A percentile compares a stretch with the other conserved stretches of the same genome.
Evolutionary conservation across 345 rosid genomes (phyloP).

Genomic region (Nephelium lappaceum): DNA sequence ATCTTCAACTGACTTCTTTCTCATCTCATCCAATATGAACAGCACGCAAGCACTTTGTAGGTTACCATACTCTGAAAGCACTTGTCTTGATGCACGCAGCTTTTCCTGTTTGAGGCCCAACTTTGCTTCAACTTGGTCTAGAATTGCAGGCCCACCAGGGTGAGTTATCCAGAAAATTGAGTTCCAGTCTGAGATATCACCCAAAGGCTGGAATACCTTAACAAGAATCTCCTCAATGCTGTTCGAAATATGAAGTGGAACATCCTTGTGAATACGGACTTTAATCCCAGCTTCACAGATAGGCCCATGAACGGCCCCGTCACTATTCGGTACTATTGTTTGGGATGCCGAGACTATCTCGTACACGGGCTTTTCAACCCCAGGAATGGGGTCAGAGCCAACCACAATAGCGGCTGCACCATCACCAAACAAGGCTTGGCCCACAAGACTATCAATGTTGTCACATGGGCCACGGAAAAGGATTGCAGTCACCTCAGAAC

Average conservation of each 20-base stretch:
- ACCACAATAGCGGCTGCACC: constrained; percentile 51
- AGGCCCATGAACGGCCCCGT: constrained; percentile 47
- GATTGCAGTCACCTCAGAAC: constrained; percentile 38
- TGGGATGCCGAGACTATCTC: constrained; percentile 45
- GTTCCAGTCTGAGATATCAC: constrained; percentile 47
- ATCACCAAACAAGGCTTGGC: constrained; percentile 48
- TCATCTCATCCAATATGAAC: constrained; percentile 48
- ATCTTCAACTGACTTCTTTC: constrained; percentile 36
- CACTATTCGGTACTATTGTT: constrained; percentile 40
- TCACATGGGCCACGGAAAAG: constrained; percentile 51
- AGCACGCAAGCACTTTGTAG: constrained; percentile 45
- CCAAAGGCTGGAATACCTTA: constrained; percentile 44
- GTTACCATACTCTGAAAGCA: constrained; percentile 48
- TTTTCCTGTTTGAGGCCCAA: constrained; percentile 39
- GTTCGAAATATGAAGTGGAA: constrained; percentile 39
- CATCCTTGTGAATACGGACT: constrained; percentile 40
- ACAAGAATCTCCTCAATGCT: constrained; percentile 36
- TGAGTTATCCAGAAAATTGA: constrained; percentile 49
- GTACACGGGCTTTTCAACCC: constrained; percentile 41
- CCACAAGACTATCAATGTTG: constrained; percentile 37
- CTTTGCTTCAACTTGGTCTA: constrained; percentile 42
- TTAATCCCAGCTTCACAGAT: constrained; percentile 46
- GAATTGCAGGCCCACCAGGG: constrained; percentile 51
- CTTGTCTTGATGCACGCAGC: constrained; percentile 32
- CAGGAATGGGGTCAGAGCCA: constrained; percentile 38